Percentiles rank a stretch among this genome's conserved stretches.
phyloP scores from a whole-genome alignment of 2,329 filamentous ascomycete species.

The Arthrobotrys sinensis region DNA sequence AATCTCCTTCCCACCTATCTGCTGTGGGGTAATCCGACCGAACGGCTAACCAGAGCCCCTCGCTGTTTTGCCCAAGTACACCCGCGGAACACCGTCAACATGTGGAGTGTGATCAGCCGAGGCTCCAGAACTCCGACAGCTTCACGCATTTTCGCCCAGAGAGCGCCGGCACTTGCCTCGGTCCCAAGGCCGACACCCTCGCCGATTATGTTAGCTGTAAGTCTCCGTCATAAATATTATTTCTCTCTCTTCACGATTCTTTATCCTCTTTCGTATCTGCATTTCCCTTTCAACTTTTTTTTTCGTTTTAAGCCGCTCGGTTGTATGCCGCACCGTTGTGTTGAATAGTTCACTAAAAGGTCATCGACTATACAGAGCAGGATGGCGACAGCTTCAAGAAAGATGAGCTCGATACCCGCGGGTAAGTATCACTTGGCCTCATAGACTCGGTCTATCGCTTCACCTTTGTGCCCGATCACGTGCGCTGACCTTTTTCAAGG shows the following conservation, averaged over 20 bases:
- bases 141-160: slow-evolving; percentile 56
- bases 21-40: slow-evolving; percentile 48
- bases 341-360: slow-evolving; percentile 39
- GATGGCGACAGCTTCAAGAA: slow-evolving; percentile 56
- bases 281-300: slow-evolving; percentile 16
- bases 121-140: slow-evolving; percentile 55
- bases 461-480: not conserved
- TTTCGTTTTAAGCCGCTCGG: slow-evolving; percentile 50
- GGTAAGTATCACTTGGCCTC: slow-evolving; percentile 33
- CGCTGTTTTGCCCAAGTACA: slow-evolving; percentile 31
- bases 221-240: slow-evolving; percentile 42
- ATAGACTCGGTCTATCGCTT: not conserved
- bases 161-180: slow-evolving; percentile 59
- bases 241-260: slow-evolving; percentile 15
- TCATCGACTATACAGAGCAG: slow-evolving; percentile 53
- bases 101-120: slow-evolving; percentile 62
- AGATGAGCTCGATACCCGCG: slow-evolving; percentile 55
- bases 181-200: slow-evolving; percentile 54
- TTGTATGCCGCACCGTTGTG: slow-evolving; percentile 28
- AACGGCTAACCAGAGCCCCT: slow-evolving; percentile 51
- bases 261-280: slow-evolving; percentile 28
- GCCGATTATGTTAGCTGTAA: slow-evolving; percentile 49
- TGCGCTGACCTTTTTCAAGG: slow-evolving; percentile 69
- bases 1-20: slow-evolving; percentile 45
- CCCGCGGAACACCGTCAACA: slow-evolving; percentile 57